Evolutionary conservation across 352 stramenopile species (phyloP), one percentile per base, ranked within the genome.

Genomic region (Globisporangium abappressorium): DNA sequence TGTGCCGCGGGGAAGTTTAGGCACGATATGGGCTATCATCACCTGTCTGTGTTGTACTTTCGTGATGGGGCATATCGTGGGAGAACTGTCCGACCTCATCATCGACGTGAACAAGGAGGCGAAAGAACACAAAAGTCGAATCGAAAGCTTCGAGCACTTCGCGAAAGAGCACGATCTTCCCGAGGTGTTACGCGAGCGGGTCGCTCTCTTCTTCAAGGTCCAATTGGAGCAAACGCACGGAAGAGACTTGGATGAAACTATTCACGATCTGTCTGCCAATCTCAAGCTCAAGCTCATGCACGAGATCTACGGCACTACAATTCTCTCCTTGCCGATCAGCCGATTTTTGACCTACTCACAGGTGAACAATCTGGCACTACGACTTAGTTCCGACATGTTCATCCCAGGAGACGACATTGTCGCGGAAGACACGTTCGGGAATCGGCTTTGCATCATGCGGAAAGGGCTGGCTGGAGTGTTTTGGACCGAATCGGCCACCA

Each of bases 111-210:
- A 84, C 12, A 93, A 93, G 55, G 82, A 93, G 34, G 76, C 57
- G 0, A 92, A 93, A 34, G 73, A 93, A 33, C 84, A 90, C 65
- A 90, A 92, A 55, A 70, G 69, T 18, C 82, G 81, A 0, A 80
- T 92, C 14, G 81, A 91, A 20, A 89, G 76, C 62, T 94, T 93
- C n/a, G 85, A 92, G 47, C 58, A 78, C 1, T 94, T 90, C 57
- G 85, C 84, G 6, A 88, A 91, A 63, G 73, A 87, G 22, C 77
- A 93, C 20, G 69, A 77, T 0, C 57, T 94, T 2, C 64, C 80
- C 0, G 80, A 78, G 12, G 65, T 68, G 0, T 33, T 94, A 2
- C 80, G 81, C 1, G 75, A 75, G 5, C 84, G 87, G 12, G 82
- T 89, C 0, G 74, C 68, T 2, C 71, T 89, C 12, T 93, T 91